A percentile compares a stretch with the other conserved stretches of the same genome.
Conservation (phyloP, 2,329 filamentous ascomycete genomes). For the Aureobasidium melanogenum region DNA sequence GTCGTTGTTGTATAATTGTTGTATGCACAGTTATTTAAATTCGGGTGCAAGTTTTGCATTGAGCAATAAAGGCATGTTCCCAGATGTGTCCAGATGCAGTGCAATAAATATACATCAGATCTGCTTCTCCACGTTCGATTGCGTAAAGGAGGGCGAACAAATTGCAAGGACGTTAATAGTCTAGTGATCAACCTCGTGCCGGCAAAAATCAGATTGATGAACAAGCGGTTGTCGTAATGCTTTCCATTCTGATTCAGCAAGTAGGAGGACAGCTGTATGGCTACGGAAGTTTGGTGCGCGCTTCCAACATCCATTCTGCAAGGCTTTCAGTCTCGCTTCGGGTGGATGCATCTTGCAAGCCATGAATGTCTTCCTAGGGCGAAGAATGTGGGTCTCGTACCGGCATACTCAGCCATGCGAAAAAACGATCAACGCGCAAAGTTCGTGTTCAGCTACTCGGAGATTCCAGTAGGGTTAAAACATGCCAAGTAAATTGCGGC, state of each 20-base stretch:
- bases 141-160: not conserved
- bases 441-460: not conserved
- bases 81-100: not conserved
- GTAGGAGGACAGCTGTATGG: not conserved
- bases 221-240: not conserved
- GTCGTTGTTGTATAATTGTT: too few relatives aligned
- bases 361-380: not conserved
- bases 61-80: not conserved
- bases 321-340: not conserved
- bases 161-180: not conserved
- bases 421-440: not conserved
- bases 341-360: not conserved
- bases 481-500: not conserved
- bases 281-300: not conserved
- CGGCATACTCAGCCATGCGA: not conserved
- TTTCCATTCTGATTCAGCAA: not conserved
- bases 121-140: not conserved
- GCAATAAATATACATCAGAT: not conserved
- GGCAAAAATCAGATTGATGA: not conserved
- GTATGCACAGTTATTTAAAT: not conserved
- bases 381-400: not conserved
- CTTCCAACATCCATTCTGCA: not conserved
- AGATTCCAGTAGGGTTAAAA: not conserved
- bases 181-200: not conserved
- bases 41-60: too few relatives aligned